Evolutionary conservation across 495 filamentous ascomycete genomes (phyloP), one percentile per base, ranked within the genome.

Genomic region (Penicillium silybi): DNA sequence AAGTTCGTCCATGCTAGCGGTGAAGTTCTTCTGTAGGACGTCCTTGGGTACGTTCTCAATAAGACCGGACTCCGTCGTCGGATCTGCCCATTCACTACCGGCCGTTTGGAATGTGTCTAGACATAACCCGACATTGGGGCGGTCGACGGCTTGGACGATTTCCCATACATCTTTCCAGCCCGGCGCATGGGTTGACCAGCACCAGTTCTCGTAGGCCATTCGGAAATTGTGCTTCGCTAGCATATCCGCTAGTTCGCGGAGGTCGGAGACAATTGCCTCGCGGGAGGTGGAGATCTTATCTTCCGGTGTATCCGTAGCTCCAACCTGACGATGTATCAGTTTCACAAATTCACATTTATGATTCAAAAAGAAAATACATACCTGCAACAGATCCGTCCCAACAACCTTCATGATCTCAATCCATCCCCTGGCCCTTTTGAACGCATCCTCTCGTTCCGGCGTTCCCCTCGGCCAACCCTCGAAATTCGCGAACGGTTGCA

Each of bases 171-270:
- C 74, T 47, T 73, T 76, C 87, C 87, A 92, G 6, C 65, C 75
- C 5, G 83, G 83, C 0, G 87, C 87, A 25, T 82, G 79, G 0
- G 85, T 85, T 1, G 85, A 83, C 89, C 88, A 92, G 68, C 86
- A 89, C 87, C 88, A 90, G 55, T 91, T 90, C 64, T 92, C 88
- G 52, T 91, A 92, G 1, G 87, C 87, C 10, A 92, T 65, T 8
- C 81, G 72, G 55, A 80, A 79, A 0, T 74, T 71, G 20, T 78
- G 71, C 19, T 69, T 56, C 3, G 80, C 77, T 2, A 88, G 78
- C 50, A 89, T 64, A 42, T 89, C 84, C 11, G 80, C 81, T 16
- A 92, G 72, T 45, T 82, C 71, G 18, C 70, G 71, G 0, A 92
- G 74, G 59, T 92, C 89, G 2, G 66, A 55, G 0, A 84, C 78